phyloP scores from a whole-genome alignment of 2,329 filamentous ascomycete species.

The Monilinia aucupariae region DNA sequence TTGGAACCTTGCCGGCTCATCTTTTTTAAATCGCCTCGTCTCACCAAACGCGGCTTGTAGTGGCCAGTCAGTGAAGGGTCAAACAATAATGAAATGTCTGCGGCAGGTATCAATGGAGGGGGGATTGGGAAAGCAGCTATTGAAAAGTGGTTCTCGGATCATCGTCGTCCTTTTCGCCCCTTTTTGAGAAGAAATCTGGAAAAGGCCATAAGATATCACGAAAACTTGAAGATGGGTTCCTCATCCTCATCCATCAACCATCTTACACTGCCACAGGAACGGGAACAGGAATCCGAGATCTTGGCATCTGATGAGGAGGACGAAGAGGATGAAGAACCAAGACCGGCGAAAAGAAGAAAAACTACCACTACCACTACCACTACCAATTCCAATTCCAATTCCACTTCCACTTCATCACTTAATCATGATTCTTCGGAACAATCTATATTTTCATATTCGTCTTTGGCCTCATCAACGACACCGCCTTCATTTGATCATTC shows the following conservation, averaged over 20 bases:
- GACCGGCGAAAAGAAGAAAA: slow-evolving; percentile 29
- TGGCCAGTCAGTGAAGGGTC: not conserved
- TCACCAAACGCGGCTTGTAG: not conserved
- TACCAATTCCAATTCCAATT: too few relatives aligned
- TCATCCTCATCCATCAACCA: slow-evolving; percentile 21
- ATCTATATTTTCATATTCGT: not conserved
- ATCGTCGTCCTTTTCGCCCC: slow-evolving; percentile 16
- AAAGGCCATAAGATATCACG: slow-evolving; percentile 16
- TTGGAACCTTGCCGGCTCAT: not conserved
- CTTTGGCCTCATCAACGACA: not conserved
- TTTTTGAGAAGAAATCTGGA: slow-evolving; percentile 29
- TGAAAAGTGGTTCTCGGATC: slow-evolving; percentile 11
- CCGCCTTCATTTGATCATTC: slow-evolving; percentile 19
- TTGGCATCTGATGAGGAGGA: slow-evolving; percentile 24
- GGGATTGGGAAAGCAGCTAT: slow-evolving; percentile 18
- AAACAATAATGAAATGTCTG: slow-evolving; percentile 23
- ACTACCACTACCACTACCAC: not conserved
- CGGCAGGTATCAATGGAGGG: slow-evolving; percentile 21
- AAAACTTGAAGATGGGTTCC: slow-evolving; percentile 24
- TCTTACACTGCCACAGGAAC: slow-evolving; percentile 10
- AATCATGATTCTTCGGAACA: not conserved
- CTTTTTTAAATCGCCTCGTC: not conserved
- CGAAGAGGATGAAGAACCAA: slow-evolving; percentile 26
- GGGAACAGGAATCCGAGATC: slow-evolving; percentile 12
- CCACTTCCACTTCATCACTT: not conserved